These are phyloP conservation scores for Venturia pyrina DNA, from an alignment of 2,329 filamentous ascomycete species.

Conservation along the genomic window DNA sequence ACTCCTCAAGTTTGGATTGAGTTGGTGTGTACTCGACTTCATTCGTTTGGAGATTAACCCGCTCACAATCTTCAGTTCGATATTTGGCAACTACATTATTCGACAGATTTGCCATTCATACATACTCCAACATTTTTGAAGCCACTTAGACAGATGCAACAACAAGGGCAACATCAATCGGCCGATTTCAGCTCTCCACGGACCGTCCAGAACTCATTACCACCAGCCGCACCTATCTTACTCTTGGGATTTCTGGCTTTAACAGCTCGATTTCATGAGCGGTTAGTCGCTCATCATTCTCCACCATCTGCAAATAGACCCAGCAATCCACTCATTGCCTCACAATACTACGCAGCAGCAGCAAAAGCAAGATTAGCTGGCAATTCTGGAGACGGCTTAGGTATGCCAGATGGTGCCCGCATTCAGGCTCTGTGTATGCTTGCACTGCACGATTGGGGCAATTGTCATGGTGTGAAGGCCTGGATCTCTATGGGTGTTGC, in stretches of 20 bases:
- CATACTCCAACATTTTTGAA: conserved; percentile 54
- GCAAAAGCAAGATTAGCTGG: conserved; percentile 44
- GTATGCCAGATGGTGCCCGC: conserved; percentile 49
- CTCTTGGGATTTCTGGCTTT: conserved; percentile 58
- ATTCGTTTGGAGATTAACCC: background rate
- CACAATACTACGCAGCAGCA: conserved; percentile 54
- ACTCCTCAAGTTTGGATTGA: conserved; percentile 58
- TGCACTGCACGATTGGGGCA: conserved; percentile 61
- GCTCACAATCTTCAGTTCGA: conserved; percentile 37
- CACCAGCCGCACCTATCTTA: conserved; percentile 44
- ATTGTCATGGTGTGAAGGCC: conserved; percentile 49
- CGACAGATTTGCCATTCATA: conserved; percentile 61
- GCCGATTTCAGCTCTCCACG: conserved; percentile 21
- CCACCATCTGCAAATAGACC: conserved; percentile 36
- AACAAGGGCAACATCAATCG: conserved; percentile 19
- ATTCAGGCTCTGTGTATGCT: conserved; percentile 63
- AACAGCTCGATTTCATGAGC: conserved; percentile 57
- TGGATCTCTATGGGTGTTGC: conserved; percentile 56
- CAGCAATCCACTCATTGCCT: conserved; percentile 46
- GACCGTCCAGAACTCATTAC: conserved; percentile 26
- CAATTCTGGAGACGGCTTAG: conserved; percentile 35
- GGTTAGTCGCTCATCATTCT: conserved; percentile 45
- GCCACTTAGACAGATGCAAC: conserved; percentile 29
- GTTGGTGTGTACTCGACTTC: conserved; percentile 30
- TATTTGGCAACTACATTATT: conserved; percentile 62